These are phyloP conservation scores for Cercospora zeina DNA, from an alignment of 2,329 filamentous ascomycete genomes.

Conservation along the genomic window DNA sequence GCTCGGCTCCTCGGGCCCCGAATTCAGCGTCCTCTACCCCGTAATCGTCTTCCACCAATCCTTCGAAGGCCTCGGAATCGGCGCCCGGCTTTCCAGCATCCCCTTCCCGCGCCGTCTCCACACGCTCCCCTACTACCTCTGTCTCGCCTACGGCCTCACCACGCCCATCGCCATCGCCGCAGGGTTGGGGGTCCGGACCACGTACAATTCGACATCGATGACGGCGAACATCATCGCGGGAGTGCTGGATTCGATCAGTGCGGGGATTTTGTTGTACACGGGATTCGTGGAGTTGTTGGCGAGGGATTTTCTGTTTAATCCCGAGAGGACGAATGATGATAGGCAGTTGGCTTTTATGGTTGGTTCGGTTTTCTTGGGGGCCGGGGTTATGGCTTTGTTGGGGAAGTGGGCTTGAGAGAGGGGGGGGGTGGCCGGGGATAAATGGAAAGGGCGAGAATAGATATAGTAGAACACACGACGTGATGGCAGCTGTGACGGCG, in stretches of 20 bases:
- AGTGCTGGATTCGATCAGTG: conserved; percentile 82
- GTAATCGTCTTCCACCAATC: conserved; percentile 84
- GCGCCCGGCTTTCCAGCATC: conserved; percentile 75
- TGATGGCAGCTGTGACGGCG: too few species aligned
- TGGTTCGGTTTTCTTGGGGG: conserved; percentile 74
- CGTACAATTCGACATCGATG: conserved; percentile 61
- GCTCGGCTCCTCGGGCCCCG: conserved; percentile 59
- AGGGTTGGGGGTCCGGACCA: conserved; percentile 71
- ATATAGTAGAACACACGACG: neutral
- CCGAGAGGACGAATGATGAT: conserved; percentile 88
- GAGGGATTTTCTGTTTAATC: conserved; percentile 59
- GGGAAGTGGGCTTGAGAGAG: conserved; percentile 74
- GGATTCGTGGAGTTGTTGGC: conserved; percentile 52
- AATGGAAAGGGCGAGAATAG: neutral
- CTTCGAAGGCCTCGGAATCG: conserved; percentile 88
- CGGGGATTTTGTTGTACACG: conserved; percentile 71
- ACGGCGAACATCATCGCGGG: conserved; percentile 78
- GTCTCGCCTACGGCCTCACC: conserved; percentile 68
- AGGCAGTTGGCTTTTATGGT: conserved; percentile 91
- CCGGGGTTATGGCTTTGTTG: conserved; percentile 73
- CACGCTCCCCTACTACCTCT: conserved; percentile 76
- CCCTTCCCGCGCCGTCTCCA: conserved; percentile 70
- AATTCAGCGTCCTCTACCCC: conserved; percentile 62
- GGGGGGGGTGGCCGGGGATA: conserved; percentile 33
- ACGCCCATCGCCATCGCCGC: conserved; percentile 84